Percentiles rank a stretch among this genome's conserved stretches.
phyloP scores from a whole-genome alignment of 768 basidiomycete genomes.

The Rickenella mellea region DNA sequence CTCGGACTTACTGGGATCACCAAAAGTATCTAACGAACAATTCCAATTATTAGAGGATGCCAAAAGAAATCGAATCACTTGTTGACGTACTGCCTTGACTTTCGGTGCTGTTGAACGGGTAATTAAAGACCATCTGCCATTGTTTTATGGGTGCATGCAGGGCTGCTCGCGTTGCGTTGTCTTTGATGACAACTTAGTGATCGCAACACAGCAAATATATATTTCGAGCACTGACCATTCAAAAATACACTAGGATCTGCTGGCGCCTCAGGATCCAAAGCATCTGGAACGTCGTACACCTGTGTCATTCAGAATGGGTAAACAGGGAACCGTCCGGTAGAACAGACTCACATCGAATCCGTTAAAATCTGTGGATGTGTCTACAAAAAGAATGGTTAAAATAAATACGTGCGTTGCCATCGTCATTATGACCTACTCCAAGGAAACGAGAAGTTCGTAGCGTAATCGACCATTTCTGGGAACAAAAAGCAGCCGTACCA shows the following conservation, averaged over 20 bases:
- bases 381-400: neutral
- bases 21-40: constrained; percentile 3
- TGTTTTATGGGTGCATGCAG: constrained; percentile 65
- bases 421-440: constrained; percentile 24
- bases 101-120: constrained; percentile 24
- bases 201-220: neutral
- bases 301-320: constrained; percentile 9
- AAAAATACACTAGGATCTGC: constrained; percentile 48
- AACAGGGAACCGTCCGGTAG: neutral
- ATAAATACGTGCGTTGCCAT: neutral
- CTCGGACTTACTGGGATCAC: constrained; percentile 23
- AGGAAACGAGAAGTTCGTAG: constrained; percentile 62
- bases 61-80: neutral
- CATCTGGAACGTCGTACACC: constrained; percentile 39
- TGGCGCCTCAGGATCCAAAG: constrained; percentile 29
- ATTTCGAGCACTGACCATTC: constrained; percentile 35
- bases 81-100: constrained; percentile 4
- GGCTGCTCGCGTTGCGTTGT: constrained; percentile 45
- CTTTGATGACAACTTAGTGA: constrained; percentile 20
- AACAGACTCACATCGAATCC: constrained; percentile 6
- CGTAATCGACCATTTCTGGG: constrained; percentile 62
- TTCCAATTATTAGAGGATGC: neutral
- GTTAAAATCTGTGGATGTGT: constrained; percentile 9
- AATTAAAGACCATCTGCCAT: constrained; percentile 34
- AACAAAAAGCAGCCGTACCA: constrained; percentile 47